These are phyloP conservation scores for Penicillium bovifimosum DNA, from an alignment of 495 filamentous ascomycete genomes.

Conservation along the genomic window DNA sequence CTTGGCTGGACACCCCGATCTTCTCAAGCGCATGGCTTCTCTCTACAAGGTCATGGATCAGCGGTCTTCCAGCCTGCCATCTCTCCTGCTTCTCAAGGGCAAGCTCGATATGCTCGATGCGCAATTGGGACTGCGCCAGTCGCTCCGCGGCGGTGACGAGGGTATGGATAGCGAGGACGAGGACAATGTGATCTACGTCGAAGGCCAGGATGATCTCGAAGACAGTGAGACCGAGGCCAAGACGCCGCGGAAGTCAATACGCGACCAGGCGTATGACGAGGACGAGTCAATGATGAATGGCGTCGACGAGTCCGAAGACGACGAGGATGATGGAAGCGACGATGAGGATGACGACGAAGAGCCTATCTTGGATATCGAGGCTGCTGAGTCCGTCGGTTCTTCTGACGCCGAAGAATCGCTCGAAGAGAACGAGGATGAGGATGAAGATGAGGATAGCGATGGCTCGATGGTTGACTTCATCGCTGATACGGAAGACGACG, in stretches of 20 bases:
- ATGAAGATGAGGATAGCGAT: constrained; percentile 39
- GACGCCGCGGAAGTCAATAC: constrained; percentile 37
- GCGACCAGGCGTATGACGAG: constrained; percentile 36
- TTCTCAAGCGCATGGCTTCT: constrained; percentile 68
- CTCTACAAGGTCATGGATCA: constrained; percentile 81
- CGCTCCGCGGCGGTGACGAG: constrained; percentile 46
- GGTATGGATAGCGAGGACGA: constrained; percentile 60
- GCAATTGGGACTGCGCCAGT: constrained; percentile 73
- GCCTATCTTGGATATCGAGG: constrained; percentile 40
- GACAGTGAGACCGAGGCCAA: constrained; percentile 37
- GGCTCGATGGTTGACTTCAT: constrained; percentile 45
- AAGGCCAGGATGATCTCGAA: constrained; percentile 59
- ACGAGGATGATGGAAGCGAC: constrained; percentile 36
- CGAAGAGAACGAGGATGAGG: constrained; percentile 41
- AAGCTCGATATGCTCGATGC: constrained; percentile 87
- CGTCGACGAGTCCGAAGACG: constrained; percentile 36
- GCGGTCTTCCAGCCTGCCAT: constrained; percentile 73
- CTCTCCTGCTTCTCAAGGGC: constrained; percentile 81
- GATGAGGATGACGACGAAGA: constrained; percentile 38
- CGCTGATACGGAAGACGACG: constrained; percentile 41
- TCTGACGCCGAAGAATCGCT: constrained; percentile 45
- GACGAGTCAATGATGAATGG: constrained; percentile 46
- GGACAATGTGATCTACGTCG: constrained; percentile 79
- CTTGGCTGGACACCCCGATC: constrained; percentile 71
- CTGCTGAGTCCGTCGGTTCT: constrained; percentile 42